A percentile compares a stretch with the other conserved stretches of the same genome.
phyloP scores from a whole-genome alignment of 1,139 yeast genomes.

The Suhomyces terraborum region DNA sequence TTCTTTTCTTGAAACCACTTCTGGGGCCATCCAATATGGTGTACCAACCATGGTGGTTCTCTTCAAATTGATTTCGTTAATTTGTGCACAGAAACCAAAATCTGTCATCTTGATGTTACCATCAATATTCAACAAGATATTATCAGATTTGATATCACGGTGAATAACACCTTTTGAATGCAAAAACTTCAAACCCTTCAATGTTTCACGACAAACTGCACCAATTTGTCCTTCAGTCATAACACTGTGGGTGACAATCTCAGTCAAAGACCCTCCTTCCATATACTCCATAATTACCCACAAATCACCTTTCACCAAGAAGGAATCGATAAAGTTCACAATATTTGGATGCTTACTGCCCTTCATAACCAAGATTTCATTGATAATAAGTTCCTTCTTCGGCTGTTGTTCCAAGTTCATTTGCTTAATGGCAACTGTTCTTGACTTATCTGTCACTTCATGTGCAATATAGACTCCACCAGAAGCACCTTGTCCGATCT shows the following conservation, averaged over 20 bases:
- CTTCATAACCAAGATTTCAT: constrained; percentile 92
- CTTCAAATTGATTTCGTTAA: constrained; percentile 79
- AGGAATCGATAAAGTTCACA: constrained; percentile 89
- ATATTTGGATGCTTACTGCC: constrained; percentile 88
- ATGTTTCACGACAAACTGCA: constrained; percentile 90
- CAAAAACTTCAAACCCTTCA: constrained; percentile 80
- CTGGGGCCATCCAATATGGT: constrained; percentile 99
- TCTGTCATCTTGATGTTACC: constrained; percentile 92
- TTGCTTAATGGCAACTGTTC: constrained; percentile 89
- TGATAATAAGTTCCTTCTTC: constrained; percentile 86
- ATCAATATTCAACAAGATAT: constrained; percentile 73
- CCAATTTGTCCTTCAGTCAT: constrained; percentile 98
- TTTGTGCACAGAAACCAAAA: constrained; percentile 94
- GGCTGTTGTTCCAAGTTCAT: constrained; percentile 94
- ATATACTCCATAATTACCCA: constrained; percentile 99
- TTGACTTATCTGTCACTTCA: constrained; percentile 54
- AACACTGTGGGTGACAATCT: constrained; percentile 90
- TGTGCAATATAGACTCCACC: constrained; percentile 97
- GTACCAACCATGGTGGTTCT: constrained; percentile 99
- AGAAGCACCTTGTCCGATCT: constrained; percentile 97
- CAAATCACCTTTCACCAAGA: constrained; percentile 68
- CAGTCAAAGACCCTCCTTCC: constrained; percentile 97
- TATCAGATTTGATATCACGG: constrained; percentile 94
- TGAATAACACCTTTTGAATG: constrained; percentile 95
- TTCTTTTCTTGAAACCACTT: constrained; percentile 89